These are phyloP conservation scores for Raddia guianensis DNA, from an alignment of 176 grass and related monocot genomes.

Conservation along the genomic window DNA sequence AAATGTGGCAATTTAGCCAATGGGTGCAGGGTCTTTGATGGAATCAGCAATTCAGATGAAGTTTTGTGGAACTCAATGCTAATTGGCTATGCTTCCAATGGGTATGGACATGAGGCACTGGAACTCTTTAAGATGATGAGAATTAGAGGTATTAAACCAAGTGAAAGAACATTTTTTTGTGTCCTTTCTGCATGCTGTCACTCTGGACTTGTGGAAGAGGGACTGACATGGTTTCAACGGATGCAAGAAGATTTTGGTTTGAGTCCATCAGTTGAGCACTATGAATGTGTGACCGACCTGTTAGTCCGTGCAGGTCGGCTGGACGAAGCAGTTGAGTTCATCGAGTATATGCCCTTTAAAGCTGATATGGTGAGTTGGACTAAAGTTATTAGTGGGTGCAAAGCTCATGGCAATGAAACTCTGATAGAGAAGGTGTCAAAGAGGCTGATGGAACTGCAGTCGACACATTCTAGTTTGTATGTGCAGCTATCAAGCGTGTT, in stretches of 20 bases:
- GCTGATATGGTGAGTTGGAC: constrained; percentile 66
- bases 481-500: constrained; percentile 69
- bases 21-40: constrained; percentile 55
- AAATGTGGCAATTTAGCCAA: constrained; percentile 61
- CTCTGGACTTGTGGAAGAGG: constrained; percentile 61
- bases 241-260: constrained; percentile 61
- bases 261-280: constrained; percentile 64
- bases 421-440: constrained; percentile 49
- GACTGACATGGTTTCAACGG: constrained; percentile 64
- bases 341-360: constrained; percentile 73
- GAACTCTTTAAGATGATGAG: constrained; percentile 54
- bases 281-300: constrained; percentile 60
- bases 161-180: constrained; percentile 60
- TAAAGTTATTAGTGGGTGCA: constrained; percentile 65
- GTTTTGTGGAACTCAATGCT: constrained; percentile 80
- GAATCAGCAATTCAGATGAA: constrained; percentile 38
- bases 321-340: constrained; percentile 73
- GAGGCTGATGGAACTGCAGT: constrained; percentile 39
- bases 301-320: constrained; percentile 67
- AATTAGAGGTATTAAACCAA: constrained; percentile 47
- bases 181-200: constrained; percentile 78
- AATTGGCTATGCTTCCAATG: constrained; percentile 74
- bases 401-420: constrained; percentile 61
- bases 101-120: constrained; percentile 64
- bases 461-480: constrained; percentile 56